Evolutionary conservation across 164 flowering plant genomes (phyloP), one percentile per base, ranked within the genome.

Genomic region (Akebia trifoliata): DNA sequence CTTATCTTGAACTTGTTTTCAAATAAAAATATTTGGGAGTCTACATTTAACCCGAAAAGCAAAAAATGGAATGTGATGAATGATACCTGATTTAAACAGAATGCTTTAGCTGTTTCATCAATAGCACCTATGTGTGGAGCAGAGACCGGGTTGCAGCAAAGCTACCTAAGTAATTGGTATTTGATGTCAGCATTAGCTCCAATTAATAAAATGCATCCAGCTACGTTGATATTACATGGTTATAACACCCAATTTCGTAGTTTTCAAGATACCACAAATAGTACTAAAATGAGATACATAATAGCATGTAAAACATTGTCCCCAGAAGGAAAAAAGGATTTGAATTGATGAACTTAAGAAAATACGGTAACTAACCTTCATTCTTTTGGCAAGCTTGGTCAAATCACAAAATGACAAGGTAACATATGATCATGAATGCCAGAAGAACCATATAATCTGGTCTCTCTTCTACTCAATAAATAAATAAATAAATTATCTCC

Each of bases 81-180:
- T 11, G 35, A n/a, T 58, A 68, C 72, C 72, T 57, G 39, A 53
- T 53, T 56, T 56, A 51, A 38, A 54, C 39, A 31, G 39, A 57
- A 57, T 42, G 44, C 24, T 26, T 52, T 44, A 31, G 18, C 32
- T 46, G 56, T 60, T 46, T 53, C 61, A 31, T 32, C 55, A 57
- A 57, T 31, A 57, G 38, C 17, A 34, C 59, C 31, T 57, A 34
- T 10, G 21, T 46, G 67, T 29, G 57, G 26, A 37, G 45, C 32
- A 14, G 47, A 9, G 66, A 29, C 48, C 35, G 37, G 38, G 28
- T 57, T 43, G 24, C 17, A 53, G 55, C 50, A 45, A 31, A 32
- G 20, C 24, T 29, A 40, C 47, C 66, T 62, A 38, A 30, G 49
- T 24, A 40, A 49, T 47, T 22, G 21, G 31, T 31, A 38, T 54